Base-by-base conservation (phyloP, 1,139 yeast species). In the Kodamaea sp. region DNA sequence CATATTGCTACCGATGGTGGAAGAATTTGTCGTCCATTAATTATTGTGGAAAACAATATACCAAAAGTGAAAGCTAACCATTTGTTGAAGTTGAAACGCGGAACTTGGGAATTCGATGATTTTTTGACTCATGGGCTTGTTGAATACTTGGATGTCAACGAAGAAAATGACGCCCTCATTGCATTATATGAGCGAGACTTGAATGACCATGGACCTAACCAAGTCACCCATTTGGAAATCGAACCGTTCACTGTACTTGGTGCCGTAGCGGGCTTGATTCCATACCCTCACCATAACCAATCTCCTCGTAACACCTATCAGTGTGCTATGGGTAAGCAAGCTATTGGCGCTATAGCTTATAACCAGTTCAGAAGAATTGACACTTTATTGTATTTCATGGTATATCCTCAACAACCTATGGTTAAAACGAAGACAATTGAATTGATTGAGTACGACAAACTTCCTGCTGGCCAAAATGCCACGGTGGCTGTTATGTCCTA, bases 321-420 rank as follows among this genome's bases (percentile, higher is more conserved):
- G 70, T 89, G 96, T 58, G 98, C 98, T 46, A 92, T 92, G 98
- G 98, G 98, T 80, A 92, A 92, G 66, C 99, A 92, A 68, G 98
- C 98, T 15, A 92, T 92, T 62, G 99, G 99, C 47, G 97, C 97
- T 7, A 94, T 94, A 63, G 97, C 95, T 18, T 92, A 92, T 61
- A 92, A 92, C 61, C 98, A 92, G 63, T 86, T 92, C 66, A 78
- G 89, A 57, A 80, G 99, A 63, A 92, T 92, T 49, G 99, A 92
- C 57, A 94, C 99, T 1, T 67, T 92, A 51, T 70, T 94, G 46
- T 92, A 92, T 58, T 73, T 92, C 49, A 87, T 92, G 96, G 96
- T 90, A 12, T 92, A 94, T 57, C 99, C 99, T 7, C 97, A 92
- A 63, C 97, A 90, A 57, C 99, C 99, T 1, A 87, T 92, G 97